A percentile compares a stretch with the other conserved stretches of the same genome.
Evolutionary conservation across 805 yeast genomes (phyloP).

Genomic region (Wickerhamomyces mucosus): DNA sequence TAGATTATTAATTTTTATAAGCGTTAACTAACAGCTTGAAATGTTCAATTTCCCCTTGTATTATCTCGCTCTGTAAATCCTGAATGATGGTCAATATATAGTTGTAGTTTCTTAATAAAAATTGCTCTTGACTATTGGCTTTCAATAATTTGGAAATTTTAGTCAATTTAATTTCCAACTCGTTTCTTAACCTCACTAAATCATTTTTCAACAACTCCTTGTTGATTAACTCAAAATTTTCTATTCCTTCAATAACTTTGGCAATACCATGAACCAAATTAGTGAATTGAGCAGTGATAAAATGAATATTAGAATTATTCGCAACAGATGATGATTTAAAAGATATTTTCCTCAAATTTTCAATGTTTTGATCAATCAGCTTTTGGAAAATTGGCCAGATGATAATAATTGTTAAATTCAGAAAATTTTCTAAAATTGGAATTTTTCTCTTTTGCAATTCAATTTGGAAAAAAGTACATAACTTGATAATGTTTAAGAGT

Average conservation of each 20-base stretch:
- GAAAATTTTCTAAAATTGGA: constrained; percentile 63
- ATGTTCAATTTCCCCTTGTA: constrained; percentile 33
- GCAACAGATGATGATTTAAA: constrained; percentile 31
- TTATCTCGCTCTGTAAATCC: constrained; percentile 33
- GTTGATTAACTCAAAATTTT: constrained; percentile 19
- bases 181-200: constrained; percentile 60
- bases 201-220: constrained; percentile 70
- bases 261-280: constrained; percentile 62
- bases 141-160: constrained; percentile 41
- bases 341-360: constrained; percentile 43
- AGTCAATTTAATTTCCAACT: constrained; percentile 70
- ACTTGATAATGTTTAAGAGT: constrained; percentile 60
- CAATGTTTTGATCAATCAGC: constrained; percentile 70
- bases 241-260: constrained; percentile 34
- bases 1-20: constrained; percentile 15
- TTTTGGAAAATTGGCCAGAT: constrained; percentile 85
- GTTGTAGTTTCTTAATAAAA: constrained; percentile 49
- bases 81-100: constrained; percentile 18
- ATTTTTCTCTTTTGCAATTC: constrained; percentile 61
- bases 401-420: constrained; percentile 51
- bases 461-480: constrained; percentile 54
- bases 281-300: constrained; percentile 73
- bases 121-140: constrained; percentile 50
- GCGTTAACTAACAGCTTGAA: constrained; percentile 36
- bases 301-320: constrained; percentile 22